phyloP scores from a whole-genome alignment of 2,329 filamentous ascomycete species.

The Bipolaris oryzae region DNA sequence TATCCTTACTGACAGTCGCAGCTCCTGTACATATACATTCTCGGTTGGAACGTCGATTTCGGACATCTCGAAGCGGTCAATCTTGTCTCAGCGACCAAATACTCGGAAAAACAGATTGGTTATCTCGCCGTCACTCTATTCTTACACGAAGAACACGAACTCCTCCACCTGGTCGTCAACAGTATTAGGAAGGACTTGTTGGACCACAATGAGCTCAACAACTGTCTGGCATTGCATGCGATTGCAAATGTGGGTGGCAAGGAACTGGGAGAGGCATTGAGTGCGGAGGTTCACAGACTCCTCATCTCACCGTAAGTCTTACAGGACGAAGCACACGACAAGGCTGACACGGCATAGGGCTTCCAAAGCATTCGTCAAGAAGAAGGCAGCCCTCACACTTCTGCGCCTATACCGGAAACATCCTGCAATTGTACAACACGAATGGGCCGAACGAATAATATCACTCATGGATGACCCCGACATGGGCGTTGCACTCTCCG shows the following conservation, averaged over 20 bases:
- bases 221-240: conserved; percentile 93
- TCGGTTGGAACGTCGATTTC: conserved; percentile 99
- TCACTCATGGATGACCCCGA: conserved; percentile 98
- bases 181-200: conserved; percentile 95
- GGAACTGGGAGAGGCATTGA: conserved; percentile 96
- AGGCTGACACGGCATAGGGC: conserved; percentile 56
- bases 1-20: conserved; percentile 35
- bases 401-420: conserved; percentile 93
- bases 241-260: conserved; percentile 96
- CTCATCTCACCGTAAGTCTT: conserved; percentile 85
- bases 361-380: conserved; percentile 98
- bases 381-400: conserved; percentile 94
- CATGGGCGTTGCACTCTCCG: conserved; percentile 90
- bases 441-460: conserved; percentile 98
- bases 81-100: conserved; percentile 93
- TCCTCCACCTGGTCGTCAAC: conserved; percentile 95
- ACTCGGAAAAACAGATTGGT: conserved; percentile 99
- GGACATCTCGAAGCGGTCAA: conserved; percentile 98
- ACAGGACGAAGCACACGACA: neutral
- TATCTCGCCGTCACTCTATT: conserved; percentile 98
- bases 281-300: conserved; percentile 87
- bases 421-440: conserved; percentile 89
- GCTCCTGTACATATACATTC: conserved; percentile 97
- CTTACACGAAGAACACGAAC: conserved; percentile 94
- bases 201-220: conserved; percentile 96